A percentile compares a stretch with the other conserved stretches of the same genome.
Conservation (phyloP, 2,329 filamentous ascomycete genomes). For the Diplodia seriata region DNA sequence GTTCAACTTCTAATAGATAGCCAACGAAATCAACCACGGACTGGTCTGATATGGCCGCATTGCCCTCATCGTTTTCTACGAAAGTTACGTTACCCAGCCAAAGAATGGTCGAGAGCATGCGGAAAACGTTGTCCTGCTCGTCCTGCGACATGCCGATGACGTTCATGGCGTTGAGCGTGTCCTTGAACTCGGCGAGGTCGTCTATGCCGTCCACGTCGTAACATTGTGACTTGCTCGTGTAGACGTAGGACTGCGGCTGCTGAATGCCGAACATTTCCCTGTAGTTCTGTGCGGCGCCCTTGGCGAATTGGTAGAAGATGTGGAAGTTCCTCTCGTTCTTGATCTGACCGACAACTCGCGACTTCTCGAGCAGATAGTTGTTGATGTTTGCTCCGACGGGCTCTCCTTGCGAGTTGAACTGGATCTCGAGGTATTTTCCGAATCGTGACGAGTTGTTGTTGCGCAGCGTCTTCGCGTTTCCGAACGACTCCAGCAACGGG, state of each 20-base stretch:
- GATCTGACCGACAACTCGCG: conserved; percentile 93
- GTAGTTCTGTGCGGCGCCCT: conserved; percentile 72
- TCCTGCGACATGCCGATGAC: conserved; percentile 85
- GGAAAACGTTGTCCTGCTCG: conserved; percentile 96
- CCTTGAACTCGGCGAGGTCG: conserved; percentile 84
- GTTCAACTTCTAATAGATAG: conserved; percentile 87
- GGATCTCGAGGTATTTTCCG: conserved; percentile 96
- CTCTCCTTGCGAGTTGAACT: conserved; percentile 91
- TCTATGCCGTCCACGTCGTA: conserved; percentile 94
- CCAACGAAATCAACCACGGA: conserved; percentile 94
- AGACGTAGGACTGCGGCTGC: conserved; percentile 88
- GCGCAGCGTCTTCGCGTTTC: conserved; percentile 95
- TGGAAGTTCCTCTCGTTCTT: conserved; percentile 97
- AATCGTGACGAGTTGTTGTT: conserved; percentile 99
- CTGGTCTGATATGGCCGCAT: conserved; percentile 84
- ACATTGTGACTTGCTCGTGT: conserved; percentile 93
- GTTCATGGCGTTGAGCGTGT: conserved; percentile 93
- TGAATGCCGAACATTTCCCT: conserved; percentile 85
- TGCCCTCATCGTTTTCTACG: conserved; percentile 84
- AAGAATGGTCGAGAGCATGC: conserved; percentile 87
- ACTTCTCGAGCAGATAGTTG: conserved; percentile 96
- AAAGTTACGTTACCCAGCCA: conserved; percentile 97
- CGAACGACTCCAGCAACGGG: conserved; percentile 94
- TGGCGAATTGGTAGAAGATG: conserved; percentile 99
- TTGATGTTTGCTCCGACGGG: conserved; percentile 97